Evolutionary conservation across 2,329 filamentous ascomycete genomes (phyloP).

Genomic region (Corynespora cassiicola): DNA sequence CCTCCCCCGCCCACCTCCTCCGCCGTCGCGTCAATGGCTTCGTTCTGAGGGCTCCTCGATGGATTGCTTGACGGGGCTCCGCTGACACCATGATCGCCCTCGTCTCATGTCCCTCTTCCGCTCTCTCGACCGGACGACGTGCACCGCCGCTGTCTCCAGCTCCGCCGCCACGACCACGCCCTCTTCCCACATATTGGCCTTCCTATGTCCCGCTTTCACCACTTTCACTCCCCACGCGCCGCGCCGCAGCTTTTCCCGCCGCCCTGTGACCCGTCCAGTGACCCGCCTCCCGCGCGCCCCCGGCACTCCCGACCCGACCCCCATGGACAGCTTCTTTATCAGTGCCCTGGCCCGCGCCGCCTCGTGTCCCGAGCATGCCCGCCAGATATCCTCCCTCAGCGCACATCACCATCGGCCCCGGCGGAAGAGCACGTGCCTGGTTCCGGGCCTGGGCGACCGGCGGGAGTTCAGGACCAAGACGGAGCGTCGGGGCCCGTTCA

Average conservation of each 20-base stretch:
- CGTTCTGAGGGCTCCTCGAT: slow-evolving; percentile 21
- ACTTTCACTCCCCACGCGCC: too few species aligned
- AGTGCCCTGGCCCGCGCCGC: slow-evolving; percentile 59
- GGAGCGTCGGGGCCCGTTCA: slow-evolving; percentile 24
- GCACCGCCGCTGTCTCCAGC: slow-evolving; percentile 56
- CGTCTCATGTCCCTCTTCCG: slow-evolving; percentile 70
- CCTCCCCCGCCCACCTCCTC: slow-evolving; percentile 3
- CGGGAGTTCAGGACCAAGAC: slow-evolving; percentile 14
- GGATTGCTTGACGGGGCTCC: slow-evolving; percentile 21
- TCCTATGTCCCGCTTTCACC: slow-evolving; percentile 38
- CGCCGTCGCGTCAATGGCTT: slow-evolving; percentile 22
- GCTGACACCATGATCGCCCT: slow-evolving; percentile 64
- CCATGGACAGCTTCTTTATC: slow-evolving; percentile 61
- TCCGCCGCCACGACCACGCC: too few species aligned
- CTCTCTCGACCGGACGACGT: slow-evolving; percentile 59
- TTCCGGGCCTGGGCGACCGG: slow-evolving; percentile 7
- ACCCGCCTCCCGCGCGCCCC: slow-evolving; percentile 1
- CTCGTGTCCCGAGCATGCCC: slow-evolving; percentile 57
- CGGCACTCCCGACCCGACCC: slow-evolving; percentile 25
- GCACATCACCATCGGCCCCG: slow-evolving; percentile 21
- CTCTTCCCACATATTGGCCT: slow-evolving; percentile 34
- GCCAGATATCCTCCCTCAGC: slow-evolving; percentile 32
- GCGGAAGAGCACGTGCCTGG: slow-evolving; percentile 25
- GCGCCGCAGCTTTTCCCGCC: slow-evolving; percentile 26
- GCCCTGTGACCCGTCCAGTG: slow-evolving; percentile 17